Evolutionary conservation across 768 basidiomycete genomes (phyloP).

Genomic region (Ramaria sp.): DNA sequence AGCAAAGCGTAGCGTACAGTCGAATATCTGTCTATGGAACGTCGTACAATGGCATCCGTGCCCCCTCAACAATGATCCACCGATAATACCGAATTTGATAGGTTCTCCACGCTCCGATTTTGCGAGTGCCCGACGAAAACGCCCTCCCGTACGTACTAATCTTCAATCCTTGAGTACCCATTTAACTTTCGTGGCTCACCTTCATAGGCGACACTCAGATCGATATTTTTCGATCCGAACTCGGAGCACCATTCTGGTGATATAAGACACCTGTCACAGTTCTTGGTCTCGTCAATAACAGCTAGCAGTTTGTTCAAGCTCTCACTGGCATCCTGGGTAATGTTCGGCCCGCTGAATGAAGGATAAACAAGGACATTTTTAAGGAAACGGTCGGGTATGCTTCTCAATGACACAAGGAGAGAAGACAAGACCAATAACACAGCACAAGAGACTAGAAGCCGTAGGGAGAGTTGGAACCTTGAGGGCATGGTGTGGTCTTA

Average conservation of each 20-base stretch:
- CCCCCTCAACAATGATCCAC: conserved; percentile 2
- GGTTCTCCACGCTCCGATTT: conserved; percentile 1
- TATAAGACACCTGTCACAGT: conserved; percentile 1
- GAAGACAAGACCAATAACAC: not conserved
- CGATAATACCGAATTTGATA: conserved; percentile 5
- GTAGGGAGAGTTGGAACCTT: not conserved
- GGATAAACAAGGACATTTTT: not conserved
- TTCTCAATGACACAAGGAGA: not conserved
- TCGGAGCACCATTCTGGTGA: not conserved
- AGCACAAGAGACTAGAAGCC: not conserved
- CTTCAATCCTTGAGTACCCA: not conserved
- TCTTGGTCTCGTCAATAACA: not conserved
- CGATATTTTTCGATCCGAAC: conserved; percentile 2
- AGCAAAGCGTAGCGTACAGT: not conserved
- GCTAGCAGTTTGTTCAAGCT: not conserved
- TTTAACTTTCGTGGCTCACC: not conserved
- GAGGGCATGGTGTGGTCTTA: not conserved
- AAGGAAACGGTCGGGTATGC: not conserved
- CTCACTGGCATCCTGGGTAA: not conserved
- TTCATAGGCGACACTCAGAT: conserved; percentile 4
- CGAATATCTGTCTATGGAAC: conserved; percentile 4
- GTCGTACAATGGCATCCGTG: conserved; percentile 7
- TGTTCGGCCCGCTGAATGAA: not conserved
- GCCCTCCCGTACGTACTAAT: not conserved
- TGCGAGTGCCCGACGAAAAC: not conserved